Evolutionary conservation across 2,329 filamentous ascomycete genomes (phyloP), one percentile per base, ranked within the genome.

Genomic region (Colletotrichum zoysiae): DNA sequence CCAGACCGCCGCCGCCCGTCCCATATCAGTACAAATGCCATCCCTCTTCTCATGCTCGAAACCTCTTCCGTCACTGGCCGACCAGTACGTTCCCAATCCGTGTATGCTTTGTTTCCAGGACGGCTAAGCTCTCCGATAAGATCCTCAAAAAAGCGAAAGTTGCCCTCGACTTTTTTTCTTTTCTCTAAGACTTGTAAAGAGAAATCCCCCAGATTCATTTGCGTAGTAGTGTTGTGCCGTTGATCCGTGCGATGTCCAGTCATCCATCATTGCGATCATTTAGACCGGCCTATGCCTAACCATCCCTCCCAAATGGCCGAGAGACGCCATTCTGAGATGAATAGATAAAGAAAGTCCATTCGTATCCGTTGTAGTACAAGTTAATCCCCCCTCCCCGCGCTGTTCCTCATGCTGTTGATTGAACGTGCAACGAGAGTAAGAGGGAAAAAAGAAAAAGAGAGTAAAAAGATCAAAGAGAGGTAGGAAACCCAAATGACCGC

Each of bases 181-280:
- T 48, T 51, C 56, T 44, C 59, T 33, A 38, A 56, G 53, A 38
- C 53, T n/a, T 56, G 50, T 40, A 57, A 57, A 38, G 12, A 50
- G 42, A 53, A 67, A 67, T 30, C 14, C 18, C 67, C 70, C 66
- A 57, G 48, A 40, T 59, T 42, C 44, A 33, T 46, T 30, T 33
- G 40, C n/a, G 26, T 60, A n/a, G 20, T 33, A 33, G 18, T 23
- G 48, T 63, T 63, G 69, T 69, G 53, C 69, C 69, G 69, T 71
- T 67, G 30, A 68, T 59, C 69, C 69, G n/a, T 69, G 33, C 65
- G 69, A 69, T 64, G 67, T 70, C 60, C 70, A 73, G 60, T 73
- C 60, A 73, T 70, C 70, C 60, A 70, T 73, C 67, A 57, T 70
- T 65, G 33, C 30, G 30, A 59, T 65, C 65, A 35, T 57, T 42